A percentile compares a stretch with the other conserved stretches of the same genome.
Conservation (phyloP, 768 basidiomycete species). For the Suillus cothurnatus region DNA sequence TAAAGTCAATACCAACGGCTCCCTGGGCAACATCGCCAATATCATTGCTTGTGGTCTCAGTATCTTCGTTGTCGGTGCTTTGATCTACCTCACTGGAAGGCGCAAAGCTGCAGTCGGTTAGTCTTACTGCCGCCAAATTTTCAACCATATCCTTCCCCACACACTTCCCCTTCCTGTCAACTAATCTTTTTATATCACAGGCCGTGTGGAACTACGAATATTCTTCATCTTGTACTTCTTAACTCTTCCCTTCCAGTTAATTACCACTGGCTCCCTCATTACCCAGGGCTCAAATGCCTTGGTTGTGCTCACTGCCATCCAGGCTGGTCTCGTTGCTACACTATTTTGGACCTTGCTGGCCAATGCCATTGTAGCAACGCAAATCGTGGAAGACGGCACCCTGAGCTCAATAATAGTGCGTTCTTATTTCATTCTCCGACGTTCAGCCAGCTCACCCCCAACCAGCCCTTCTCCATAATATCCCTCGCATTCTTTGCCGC, state of each 20-base stretch:
- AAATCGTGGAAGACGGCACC: slow-evolving; percentile 91
- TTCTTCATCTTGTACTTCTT: slow-evolving; percentile 69
- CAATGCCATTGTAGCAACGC: slow-evolving; percentile 81
- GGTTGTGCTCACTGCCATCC: slow-evolving; percentile 72
- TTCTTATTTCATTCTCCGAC: slow-evolving; percentile 18
- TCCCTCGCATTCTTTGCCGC: slow-evolving; percentile 62
- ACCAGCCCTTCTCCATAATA: slow-evolving; percentile 65
- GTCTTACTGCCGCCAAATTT: slow-evolving; percentile 27
- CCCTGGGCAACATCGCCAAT: slow-evolving; percentile 85
- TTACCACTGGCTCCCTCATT: slow-evolving; percentile 80
- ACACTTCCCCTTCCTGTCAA: slow-evolving; percentile 9
- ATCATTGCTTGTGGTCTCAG: slow-evolving; percentile 80
- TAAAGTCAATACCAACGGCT: slow-evolving; percentile 54
- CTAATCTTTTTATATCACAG: slow-evolving; percentile 32
- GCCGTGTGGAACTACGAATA: slow-evolving; percentile 69
- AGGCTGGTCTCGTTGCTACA: slow-evolving; percentile 74
- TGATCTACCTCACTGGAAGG: slow-evolving; percentile 60
- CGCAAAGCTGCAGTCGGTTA: slow-evolving; percentile 88
- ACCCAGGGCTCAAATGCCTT: slow-evolving; percentile 75
- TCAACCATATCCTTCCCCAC: background rate
- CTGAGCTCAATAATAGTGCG: slow-evolving; percentile 65
- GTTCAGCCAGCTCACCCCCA: background rate
- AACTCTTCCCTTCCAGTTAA: slow-evolving; percentile 75
- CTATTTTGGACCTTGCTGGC: slow-evolving; percentile 81
- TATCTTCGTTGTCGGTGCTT: slow-evolving; percentile 54